These are phyloP conservation scores for Phlebopus sp. DNA, from an alignment of 1,284 basidiomycete species.

Conservation along the genomic window DNA sequence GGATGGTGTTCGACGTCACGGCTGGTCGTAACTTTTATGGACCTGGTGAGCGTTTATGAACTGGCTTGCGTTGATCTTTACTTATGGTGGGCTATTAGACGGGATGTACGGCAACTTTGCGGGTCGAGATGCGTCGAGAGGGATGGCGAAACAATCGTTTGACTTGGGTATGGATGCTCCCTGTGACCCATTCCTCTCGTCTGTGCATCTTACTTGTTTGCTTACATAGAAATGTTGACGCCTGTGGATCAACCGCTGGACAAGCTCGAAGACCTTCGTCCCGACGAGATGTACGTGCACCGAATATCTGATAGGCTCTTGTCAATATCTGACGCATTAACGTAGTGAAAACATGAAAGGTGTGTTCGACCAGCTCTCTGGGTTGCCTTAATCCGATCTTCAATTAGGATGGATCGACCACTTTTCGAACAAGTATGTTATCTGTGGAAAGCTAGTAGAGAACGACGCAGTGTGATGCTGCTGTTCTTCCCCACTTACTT, in stretches of 20 bases:
- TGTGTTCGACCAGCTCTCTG: slow-evolving; percentile 23
- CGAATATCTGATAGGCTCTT: background rate
- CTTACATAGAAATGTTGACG: slow-evolving; percentile 88
- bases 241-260: slow-evolving; percentile 85
- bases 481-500: background rate
- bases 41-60: slow-evolving; percentile 61
- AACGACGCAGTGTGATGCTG: slow-evolving; percentile 37
- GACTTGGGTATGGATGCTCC: slow-evolving; percentile 67
- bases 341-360: slow-evolving; percentile 86
- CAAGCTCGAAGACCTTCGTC: slow-evolving; percentile 72
- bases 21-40: slow-evolving; percentile 89
- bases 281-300: slow-evolving; percentile 75
- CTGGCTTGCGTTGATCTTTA: background rate
- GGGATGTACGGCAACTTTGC: slow-evolving; percentile 98
- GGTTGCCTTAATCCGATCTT: background rate
- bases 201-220: background rate
- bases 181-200: slow-evolving; percentile 1
- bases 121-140: slow-evolving; percentile 88
- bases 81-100: slow-evolving; percentile 37
- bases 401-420: slow-evolving; percentile 82
- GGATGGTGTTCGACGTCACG: slow-evolving; percentile 90
- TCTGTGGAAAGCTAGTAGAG: slow-evolving; percentile 82
- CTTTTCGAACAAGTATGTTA: slow-evolving; percentile 84
- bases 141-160: slow-evolving; percentile 97
- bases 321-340: slow-evolving; percentile 6